Evolutionary conservation across 106 monocot genomes (phyloP).

Genomic region (Acorus gramineus): DNA sequence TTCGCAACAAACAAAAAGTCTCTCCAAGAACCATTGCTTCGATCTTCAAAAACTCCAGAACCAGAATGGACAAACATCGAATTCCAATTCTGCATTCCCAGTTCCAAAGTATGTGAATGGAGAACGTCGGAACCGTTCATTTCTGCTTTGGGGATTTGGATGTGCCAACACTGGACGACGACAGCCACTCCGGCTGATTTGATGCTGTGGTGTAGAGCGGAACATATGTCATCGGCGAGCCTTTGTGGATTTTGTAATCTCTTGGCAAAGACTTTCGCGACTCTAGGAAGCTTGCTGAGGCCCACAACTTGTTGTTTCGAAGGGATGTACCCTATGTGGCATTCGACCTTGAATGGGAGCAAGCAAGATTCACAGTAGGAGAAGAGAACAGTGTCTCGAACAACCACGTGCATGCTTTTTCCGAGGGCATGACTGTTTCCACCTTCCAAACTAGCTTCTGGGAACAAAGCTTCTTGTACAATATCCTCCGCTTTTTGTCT

Average conservation of each 20-base stretch:
- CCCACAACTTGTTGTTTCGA: constrained; percentile 67
- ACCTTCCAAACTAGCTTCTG: constrained; percentile 50
- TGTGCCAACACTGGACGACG: constrained; percentile 81
- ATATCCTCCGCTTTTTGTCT: constrained; percentile 62
- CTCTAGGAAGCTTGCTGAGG: constrained; percentile 88
- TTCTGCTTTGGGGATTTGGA: constrained; percentile 41
- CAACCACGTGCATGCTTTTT: constrained; percentile 59
- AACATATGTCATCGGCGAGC: constrained; percentile 67
- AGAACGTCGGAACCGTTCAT: constrained; percentile 6
- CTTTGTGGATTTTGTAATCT: constrained; percentile 82
- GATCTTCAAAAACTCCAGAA: constrained; percentile 56
- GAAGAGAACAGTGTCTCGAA: constrained; percentile 73
- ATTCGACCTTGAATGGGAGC: constrained; percentile 68
- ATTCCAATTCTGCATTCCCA: constrained; percentile 42
- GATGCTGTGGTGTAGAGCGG: constrained; percentile 56
- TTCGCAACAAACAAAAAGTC: constrained; percentile 59
- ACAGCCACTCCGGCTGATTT: constrained; percentile 80
- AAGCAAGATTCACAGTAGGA: constrained; percentile 94
- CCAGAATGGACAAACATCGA: constrained; percentile 32
- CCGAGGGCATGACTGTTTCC: constrained; percentile 53
- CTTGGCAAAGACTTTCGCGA: constrained; percentile 80
- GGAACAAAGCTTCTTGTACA: constrained; percentile 74
- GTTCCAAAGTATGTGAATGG: constrained; percentile 9
- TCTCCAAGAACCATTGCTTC: constrained; percentile 30
- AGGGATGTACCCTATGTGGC: constrained; percentile 87